Evolutionary conservation across 2,329 filamentous ascomycete species (phyloP).

Genomic region (Colletotrichum cuscutae): DNA sequence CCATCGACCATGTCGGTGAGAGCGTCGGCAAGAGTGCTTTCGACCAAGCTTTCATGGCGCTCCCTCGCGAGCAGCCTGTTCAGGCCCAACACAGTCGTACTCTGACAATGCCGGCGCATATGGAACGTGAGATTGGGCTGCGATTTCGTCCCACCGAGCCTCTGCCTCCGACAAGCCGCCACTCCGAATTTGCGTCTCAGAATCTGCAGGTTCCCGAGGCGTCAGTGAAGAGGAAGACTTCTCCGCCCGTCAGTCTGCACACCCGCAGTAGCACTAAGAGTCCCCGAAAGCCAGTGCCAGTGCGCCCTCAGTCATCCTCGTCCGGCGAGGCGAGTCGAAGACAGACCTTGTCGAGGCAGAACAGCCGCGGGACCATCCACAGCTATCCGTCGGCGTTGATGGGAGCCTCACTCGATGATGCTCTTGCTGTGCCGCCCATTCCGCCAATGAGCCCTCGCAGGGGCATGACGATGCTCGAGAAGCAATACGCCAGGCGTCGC

Average conservation of each 20-base stretch:
- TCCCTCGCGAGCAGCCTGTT: not conserved
- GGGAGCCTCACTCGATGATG: conserved; percentile 21
- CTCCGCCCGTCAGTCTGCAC: conserved; percentile 56
- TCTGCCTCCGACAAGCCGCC: not conserved
- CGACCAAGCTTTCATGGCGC: conserved; percentile 39
- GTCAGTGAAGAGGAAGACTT: conserved; percentile 44
- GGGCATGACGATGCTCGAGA: conserved; percentile 8
- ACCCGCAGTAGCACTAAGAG: conserved; percentile 49
- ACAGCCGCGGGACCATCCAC: conserved; percentile 37
- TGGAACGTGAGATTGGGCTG: conserved; percentile 40
- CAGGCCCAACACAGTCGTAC: conserved; percentile 37
- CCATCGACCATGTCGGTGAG: conserved; percentile 37
- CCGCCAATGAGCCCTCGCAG: conserved; percentile 39
- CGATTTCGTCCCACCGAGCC: conserved; percentile 20
- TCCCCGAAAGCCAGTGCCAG: conserved; percentile 44
- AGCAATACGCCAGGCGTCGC: conserved; percentile 29
- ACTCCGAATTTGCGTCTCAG: not conserved
- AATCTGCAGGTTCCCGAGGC: conserved; percentile 42
- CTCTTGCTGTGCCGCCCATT: conserved; percentile 36
- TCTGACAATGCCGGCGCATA: conserved; percentile 45
- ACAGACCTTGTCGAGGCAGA: conserved; percentile 31
- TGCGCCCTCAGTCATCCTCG: conserved; percentile 49
- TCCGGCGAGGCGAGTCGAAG: conserved; percentile 36
- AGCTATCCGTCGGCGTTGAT: conserved; percentile 37
- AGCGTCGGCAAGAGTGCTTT: conserved; percentile 42